Evolutionary conservation across 441 rosid species (phyloP), one percentile per base, ranked within the genome.

Genomic region (Populus hybrid): DNA sequence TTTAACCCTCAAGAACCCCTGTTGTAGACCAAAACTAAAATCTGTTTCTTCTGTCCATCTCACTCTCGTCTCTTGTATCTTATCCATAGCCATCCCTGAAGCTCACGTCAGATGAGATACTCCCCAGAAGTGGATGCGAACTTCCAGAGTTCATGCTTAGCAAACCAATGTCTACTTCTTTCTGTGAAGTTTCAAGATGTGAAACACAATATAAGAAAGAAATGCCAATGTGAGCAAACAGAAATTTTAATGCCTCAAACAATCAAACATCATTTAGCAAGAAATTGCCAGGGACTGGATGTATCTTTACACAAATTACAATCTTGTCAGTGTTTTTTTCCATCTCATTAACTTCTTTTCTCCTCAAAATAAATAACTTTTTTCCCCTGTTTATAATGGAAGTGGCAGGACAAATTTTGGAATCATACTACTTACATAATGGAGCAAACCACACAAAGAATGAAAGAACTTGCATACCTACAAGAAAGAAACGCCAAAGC

Each of bases 361-460:
- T 23, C 36, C 21, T 72, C 21, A 3, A 7, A 68, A 68, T 40
- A 56, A 50, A 73, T 61, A 16, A 63, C 29, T 9, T 70, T 28
- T 40, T 59, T 4, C 14, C 40, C 64, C n/a, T 50, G 64, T 50
- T 74, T 72, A 50, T 50, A 65, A 56, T 72, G 69, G 26, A 76
- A 63, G 16, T 29, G 38, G 61, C 72, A 42, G 59, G 74, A 40
- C 64, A 40, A 31, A 59, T 23, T 42, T 26, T 72, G 63, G 36
- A 67, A 29, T 7, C 53, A 29, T 11, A 66, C 53, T 24, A 66
- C 53, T 61, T 71, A 50, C 74, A 73, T 64, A 80, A 75, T 64
- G 36, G 21, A 75, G 71, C 72, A 80, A 80, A 78, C 80, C 61
- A 53, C 80, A 73, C 79, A 81, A 79, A 75, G 77, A 83, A 71